A percentile compares a stretch with the other conserved stretches of the same genome.
These are phyloP conservation scores for Neoascochyta sp. DNA, from an alignment of 2,329 filamentous ascomycete genomes.

Conservation along the genomic window DNA sequence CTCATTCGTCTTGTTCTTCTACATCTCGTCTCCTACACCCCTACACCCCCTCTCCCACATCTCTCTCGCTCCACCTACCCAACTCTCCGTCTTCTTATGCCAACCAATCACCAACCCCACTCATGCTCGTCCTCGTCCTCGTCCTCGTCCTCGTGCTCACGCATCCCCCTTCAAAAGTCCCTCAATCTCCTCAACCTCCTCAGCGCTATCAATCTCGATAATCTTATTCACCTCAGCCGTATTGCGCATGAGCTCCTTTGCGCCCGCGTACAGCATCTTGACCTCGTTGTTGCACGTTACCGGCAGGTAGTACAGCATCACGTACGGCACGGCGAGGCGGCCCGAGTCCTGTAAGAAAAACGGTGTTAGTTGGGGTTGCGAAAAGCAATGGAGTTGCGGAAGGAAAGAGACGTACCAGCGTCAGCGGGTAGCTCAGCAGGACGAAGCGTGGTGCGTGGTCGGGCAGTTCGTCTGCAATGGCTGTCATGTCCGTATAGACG, in stretches of 20 bases:
- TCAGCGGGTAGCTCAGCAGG: slow-evolving; percentile 85
- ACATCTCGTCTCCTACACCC: no score
- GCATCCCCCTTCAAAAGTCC: slow-evolving; percentile 58
- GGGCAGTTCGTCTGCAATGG: slow-evolving; percentile 82
- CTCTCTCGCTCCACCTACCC: no score
- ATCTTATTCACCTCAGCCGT: slow-evolving; percentile 86
- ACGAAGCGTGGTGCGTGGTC: slow-evolving; percentile 89
- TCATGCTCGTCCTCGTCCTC: no score
- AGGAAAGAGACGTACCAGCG: slow-evolving; percentile 61
- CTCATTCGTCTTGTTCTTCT: no score
- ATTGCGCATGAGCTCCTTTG: slow-evolving; percentile 92
- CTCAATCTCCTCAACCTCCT: slow-evolving; percentile 81
- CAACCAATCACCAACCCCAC: no score
- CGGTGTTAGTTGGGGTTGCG: no score
- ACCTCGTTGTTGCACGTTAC: slow-evolving; percentile 82
- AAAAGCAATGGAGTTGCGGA: no score
- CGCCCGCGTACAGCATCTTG: slow-evolving; percentile 92
- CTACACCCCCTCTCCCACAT: no score
- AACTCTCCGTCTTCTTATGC: no score
- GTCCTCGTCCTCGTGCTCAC: no score
- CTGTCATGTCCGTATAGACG: slow-evolving; percentile 76
- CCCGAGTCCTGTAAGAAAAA: slow-evolving; percentile 82
- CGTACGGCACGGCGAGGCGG: slow-evolving; percentile 83
- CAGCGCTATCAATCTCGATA: slow-evolving; percentile 75
- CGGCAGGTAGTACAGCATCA: slow-evolving; percentile 91